Evolutionary conservation across 768 basidiomycete species (phyloP).

Genomic region (Atractiella rhizophila): DNA sequence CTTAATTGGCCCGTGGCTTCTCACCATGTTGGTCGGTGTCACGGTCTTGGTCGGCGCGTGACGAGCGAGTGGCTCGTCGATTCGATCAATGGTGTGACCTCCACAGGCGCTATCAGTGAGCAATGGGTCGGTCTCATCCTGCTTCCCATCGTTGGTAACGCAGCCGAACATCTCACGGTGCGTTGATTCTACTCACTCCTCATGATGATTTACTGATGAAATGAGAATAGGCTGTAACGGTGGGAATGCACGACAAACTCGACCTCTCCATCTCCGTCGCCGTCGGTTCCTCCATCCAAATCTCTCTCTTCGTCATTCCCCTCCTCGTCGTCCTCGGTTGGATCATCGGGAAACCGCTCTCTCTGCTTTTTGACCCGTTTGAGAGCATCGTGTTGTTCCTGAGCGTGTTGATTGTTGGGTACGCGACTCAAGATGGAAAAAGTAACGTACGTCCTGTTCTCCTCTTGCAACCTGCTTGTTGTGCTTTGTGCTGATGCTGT

Average conservation of each 20-base stretch:
- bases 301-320: constrained; percentile 50
- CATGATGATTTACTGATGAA: too few relatives aligned
- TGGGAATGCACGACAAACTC: constrained; percentile 62
- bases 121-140: constrained; percentile 78
- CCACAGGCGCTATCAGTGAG: constrained; percentile 31
- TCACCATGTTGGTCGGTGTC: constrained; percentile 9
- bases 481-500: constrained; percentile 2
- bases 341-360: constrained; percentile 40
- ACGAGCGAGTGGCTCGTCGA: constrained; percentile 47
- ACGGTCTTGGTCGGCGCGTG: constrained; percentile 29
- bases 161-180: constrained; percentile 31
- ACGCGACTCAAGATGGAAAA: neutral
- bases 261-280: constrained; percentile 39
- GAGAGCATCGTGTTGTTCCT: constrained; percentile 27
- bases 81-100: constrained; percentile 46
- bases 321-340: constrained; percentile 43
- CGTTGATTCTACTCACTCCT: constrained; percentile 5
- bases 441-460: neutral
- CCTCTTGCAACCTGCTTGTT: neutral
- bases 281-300: constrained; percentile 33
- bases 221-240: constrained; percentile 69
- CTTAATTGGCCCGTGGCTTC: constrained; percentile 9
- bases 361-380: constrained; percentile 6
- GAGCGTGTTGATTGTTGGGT: constrained; percentile 11
- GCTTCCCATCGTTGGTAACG: constrained; percentile 75